A percentile compares a stretch with the other conserved stretches of the same genome.
Evolutionary conservation across 2,329 filamentous ascomycete species (phyloP).

Genomic region (Escovopsis sp.): DNA sequence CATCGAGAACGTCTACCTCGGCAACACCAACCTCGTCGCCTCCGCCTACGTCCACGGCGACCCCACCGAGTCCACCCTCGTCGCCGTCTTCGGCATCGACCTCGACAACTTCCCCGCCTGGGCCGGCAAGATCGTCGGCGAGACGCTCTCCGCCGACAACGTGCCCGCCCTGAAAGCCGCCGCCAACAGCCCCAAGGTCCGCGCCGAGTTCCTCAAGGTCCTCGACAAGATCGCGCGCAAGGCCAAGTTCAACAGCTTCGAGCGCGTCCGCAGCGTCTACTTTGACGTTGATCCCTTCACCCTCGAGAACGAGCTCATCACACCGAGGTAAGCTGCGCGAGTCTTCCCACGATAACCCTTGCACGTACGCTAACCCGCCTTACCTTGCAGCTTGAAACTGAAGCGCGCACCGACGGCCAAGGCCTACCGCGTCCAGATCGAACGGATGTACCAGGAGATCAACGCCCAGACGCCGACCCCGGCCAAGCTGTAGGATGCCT

Average conservation of each 20-base stretch:
- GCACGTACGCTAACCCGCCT: slow-evolving; percentile 6
- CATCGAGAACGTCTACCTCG: slow-evolving; percentile 87
- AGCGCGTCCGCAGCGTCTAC: slow-evolving; percentile 60
- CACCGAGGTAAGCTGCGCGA: slow-evolving; percentile 54
- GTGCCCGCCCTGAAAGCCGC: slow-evolving; percentile 50
- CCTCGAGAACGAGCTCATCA: slow-evolving; percentile 80
- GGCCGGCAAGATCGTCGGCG: slow-evolving; percentile 60
- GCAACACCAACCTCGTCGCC: slow-evolving; percentile 60
- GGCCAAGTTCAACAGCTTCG: slow-evolving; percentile 84
- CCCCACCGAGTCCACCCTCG: slow-evolving; percentile 62
- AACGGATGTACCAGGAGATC: slow-evolving; percentile 41
- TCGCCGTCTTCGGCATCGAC: slow-evolving; percentile 78
- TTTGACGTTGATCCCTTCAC: slow-evolving; percentile 81
- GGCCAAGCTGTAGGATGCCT: slow-evolving; percentile 25
- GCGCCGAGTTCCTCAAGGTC: slow-evolving; percentile 60
- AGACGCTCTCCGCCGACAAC: slow-evolving; percentile 48
- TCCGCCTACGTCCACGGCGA: slow-evolving; percentile 88
- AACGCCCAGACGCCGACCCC: slow-evolving; percentile 18
- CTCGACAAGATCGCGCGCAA: slow-evolving; percentile 64
- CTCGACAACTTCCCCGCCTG: slow-evolving; percentile 70
- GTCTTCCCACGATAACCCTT: background rate
- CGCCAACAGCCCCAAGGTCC: slow-evolving; percentile 52
- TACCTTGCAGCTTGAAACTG: slow-evolving; percentile 39
- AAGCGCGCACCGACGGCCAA: slow-evolving; percentile 41
- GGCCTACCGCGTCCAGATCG: slow-evolving; percentile 37